Evolutionary conservation across 2,329 filamentous ascomycete genomes (phyloP), one percentile per base, ranked within the genome.

Genomic region (Didymella exigua): DNA sequence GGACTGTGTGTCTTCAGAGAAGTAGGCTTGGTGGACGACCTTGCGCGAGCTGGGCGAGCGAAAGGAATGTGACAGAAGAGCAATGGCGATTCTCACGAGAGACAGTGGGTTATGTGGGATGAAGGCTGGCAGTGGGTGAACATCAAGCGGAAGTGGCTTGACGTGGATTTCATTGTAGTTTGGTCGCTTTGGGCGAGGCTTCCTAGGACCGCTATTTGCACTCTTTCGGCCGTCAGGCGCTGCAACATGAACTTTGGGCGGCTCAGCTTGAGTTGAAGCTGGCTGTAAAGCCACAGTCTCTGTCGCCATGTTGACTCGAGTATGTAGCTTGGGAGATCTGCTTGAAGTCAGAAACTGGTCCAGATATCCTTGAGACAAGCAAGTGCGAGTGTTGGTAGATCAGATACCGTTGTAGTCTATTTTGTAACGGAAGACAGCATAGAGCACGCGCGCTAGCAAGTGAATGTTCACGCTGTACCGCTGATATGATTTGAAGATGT

Each of bases 81-180:
- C 85, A 69, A 89, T 89, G 34, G 86, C 84, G 62, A 97, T 83
- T 67, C 93, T 89, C 60, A 97, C 79, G 31, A 97, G 78, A 31
- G 93, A 98, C 38, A 98, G 76, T 37, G 95, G 95, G 72, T 98
- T 97, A 76, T 90, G 91, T 48, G 93, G 93, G 65, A 96, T 90
- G 74, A 99, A 90, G 42, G 85, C 84, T 31, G 95, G 95, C 9
- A 98, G 82, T 21, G 93, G 92, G 71, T 93, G 90, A 5, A 90
- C 88, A 61, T 87, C 85, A 58, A 98, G 78, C 23, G 95, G 95
- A 5, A 90, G 84, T 49, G 92, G 90, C 53, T 91, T 86, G 44
- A 86, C 84, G 77, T 99, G 95, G 49, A 97, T 88, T 72, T 92
- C 81, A 73, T 70, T 86, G 72, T 86, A 88, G 66, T 88, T 88